Base-by-base conservation (phyloP, 83 land plant genomes). In the Picea engelmannii region DNA sequence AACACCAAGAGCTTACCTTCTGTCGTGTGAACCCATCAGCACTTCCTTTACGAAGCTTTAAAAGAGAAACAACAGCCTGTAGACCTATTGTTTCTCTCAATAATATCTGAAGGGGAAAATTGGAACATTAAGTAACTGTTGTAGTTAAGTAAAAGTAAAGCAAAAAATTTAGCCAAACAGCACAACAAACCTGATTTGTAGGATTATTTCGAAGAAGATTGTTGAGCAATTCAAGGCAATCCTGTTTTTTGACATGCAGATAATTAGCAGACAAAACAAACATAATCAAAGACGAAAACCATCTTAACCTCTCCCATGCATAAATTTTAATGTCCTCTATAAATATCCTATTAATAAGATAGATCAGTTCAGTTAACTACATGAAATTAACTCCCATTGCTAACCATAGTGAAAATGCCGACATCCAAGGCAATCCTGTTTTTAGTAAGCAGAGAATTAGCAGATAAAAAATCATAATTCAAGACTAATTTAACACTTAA, bases 211-310 rank as follows among this genome's bases (percentile, higher is more conserved):
- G 95, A 49, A 98, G 82, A 82, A 98, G 93, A 81, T 96, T 96
- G 85, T 98, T 98, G 81, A 98, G 89, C 77, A 98, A 84, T 73
- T 98, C 99, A 85, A 98, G 91, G 78, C 99, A 98, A 81, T 98
- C 99, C 99, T 98, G 93, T 73, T 73, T 66, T 75, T 17, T 68
- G n/a, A 47, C 17, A 27, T 11, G 42, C 65, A 78, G 47, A 20
- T 12, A 78, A 61, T 78, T 62, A 44, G 5, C 18, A 52, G 78
- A 16, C 13, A 40, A 25, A 61, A 84, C 20, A 66, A 49, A 8
- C 12, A n/a, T 7, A 23, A 74, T 49, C 52, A 74, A 74, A 21
- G 21, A 13, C 31, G 17, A 49, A 11, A 74, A 20, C 77, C 59
- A 24, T 65, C 21, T 10, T 5, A 52, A 63, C 42, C 66, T 60